phyloP scores from a whole-genome alignment of 164 flowering plant species.

The Cinnamomum micranthum region DNA sequence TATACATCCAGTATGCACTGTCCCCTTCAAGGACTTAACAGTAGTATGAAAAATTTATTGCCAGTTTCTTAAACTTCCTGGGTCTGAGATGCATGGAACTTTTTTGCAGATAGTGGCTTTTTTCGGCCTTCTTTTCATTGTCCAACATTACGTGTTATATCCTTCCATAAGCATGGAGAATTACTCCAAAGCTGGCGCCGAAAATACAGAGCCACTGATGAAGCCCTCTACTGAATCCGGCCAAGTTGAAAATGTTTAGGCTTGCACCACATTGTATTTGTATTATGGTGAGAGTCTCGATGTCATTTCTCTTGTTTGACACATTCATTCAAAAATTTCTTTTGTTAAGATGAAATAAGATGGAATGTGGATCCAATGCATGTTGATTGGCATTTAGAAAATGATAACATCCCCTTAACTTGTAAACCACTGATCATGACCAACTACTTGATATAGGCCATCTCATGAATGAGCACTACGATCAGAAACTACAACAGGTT shows the following conservation, averaged over 20 bases:
- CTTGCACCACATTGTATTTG: neutral
- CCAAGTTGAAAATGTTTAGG: constrained; percentile 4
- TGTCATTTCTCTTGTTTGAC: neutral
- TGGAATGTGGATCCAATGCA: no score
- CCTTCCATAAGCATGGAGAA: constrained; percentile 32
- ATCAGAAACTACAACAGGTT: no score
- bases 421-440: no score
- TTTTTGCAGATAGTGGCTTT: constrained; percentile 58
- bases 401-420: no score
- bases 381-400: no score
- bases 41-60: no score
- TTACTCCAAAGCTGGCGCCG: neutral
- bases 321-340: no score
- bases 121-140: constrained; percentile 78
- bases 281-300: neutral
- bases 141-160: constrained; percentile 79
- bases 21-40: no score
- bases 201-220: constrained; percentile 4
- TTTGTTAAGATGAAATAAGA: no score
- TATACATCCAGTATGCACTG: no score
- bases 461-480: no score
- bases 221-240: constrained; percentile 6
- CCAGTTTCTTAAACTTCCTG: neutral
- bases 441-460: no score
- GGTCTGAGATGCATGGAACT: neutral